These are phyloP conservation scores for Sclerotinia trifoliorum DNA, from an alignment of 2,329 filamentous ascomycete genomes.

Conservation along the genomic window DNA sequence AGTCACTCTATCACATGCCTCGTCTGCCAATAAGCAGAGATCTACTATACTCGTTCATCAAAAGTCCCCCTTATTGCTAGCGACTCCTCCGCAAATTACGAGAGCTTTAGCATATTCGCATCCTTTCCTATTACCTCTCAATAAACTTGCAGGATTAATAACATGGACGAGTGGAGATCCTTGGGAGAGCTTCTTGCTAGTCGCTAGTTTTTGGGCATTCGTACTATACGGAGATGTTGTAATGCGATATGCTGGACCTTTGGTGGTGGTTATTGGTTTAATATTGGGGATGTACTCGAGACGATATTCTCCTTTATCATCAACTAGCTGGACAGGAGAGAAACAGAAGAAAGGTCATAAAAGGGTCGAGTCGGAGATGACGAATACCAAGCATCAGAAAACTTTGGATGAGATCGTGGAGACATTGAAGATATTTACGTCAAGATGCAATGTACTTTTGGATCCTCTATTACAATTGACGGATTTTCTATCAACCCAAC, in stretches of 20 bases:
- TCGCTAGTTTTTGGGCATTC: slow-evolving; percentile 80
- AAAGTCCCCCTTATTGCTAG: slow-evolving; percentile 88
- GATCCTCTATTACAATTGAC: slow-evolving; percentile 87
- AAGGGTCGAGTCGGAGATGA: slow-evolving; percentile 51
- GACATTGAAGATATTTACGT: slow-evolving; percentile 84
- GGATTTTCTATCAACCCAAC: slow-evolving; percentile 88
- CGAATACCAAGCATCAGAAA: slow-evolving; percentile 78
- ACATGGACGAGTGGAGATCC: slow-evolving; percentile 94
- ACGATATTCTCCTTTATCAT: slow-evolving; percentile 85
- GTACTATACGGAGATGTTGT: slow-evolving; percentile 83
- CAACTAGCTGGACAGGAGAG: slow-evolving; percentile 72
- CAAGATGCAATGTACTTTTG: slow-evolving; percentile 85
- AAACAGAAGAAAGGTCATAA: slow-evolving; percentile 53
- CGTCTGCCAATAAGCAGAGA: slow-evolving; percentile 68
- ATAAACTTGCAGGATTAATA: slow-evolving; percentile 77
- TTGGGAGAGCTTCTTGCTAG: slow-evolving; percentile 93
- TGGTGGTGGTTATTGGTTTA: slow-evolving; percentile 74
- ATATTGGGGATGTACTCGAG: slow-evolving; percentile 92
- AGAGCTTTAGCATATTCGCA: slow-evolving; percentile 93
- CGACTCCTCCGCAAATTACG: slow-evolving; percentile 92
- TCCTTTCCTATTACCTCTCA: slow-evolving; percentile 86
- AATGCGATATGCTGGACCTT: slow-evolving; percentile 77
- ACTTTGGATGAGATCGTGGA: slow-evolving; percentile 97
- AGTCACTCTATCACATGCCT: slow-evolving; percentile 64
- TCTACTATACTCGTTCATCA: slow-evolving; percentile 95